Conservation (phyloP, 768 basidiomycete species). For the Amanita muscaria region DNA sequence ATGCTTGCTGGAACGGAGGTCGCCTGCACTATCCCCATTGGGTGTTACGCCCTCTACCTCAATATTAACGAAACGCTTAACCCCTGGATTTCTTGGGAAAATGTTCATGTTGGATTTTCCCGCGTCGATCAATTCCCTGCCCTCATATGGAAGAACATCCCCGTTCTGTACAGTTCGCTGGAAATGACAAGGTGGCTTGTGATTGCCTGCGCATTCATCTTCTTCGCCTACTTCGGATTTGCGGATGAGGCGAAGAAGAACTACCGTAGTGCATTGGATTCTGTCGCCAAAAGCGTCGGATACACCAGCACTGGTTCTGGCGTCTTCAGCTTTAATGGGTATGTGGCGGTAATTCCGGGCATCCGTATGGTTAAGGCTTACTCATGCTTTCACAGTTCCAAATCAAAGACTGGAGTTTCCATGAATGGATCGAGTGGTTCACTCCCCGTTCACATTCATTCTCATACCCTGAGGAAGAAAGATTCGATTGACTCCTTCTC, state of each 20-base stretch:
- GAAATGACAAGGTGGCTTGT: constrained; percentile 43
- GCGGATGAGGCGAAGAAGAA: constrained; percentile 49
- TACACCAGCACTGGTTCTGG: constrained; percentile 18
- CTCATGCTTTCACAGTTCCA: constrained; percentile 13
- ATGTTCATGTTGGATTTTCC: constrained; percentile 41
- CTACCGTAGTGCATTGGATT: constrained; percentile 33
- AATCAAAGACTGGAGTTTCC: constrained; percentile 17
- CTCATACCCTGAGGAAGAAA: constrained; percentile 35
- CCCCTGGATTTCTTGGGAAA: constrained; percentile 42
- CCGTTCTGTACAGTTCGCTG: constrained; percentile 15
- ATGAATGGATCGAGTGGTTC: constrained; percentile 22
- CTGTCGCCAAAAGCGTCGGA: constrained; percentile 32
- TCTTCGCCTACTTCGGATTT: constrained; percentile 64
- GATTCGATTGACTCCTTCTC: constrained; percentile 37
- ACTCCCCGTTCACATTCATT: constrained; percentile 39
- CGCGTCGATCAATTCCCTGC: constrained; percentile 34
- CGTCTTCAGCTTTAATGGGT: constrained; percentile 20
- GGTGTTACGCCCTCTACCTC: constrained; percentile 28
- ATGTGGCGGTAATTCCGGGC: constrained; percentile 7
- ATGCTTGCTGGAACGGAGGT: constrained; percentile 39
- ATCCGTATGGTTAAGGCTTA: constrained; percentile 1
- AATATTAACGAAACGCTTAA: constrained; percentile 23
- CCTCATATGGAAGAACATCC: constrained; percentile 31
- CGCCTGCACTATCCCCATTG: constrained; percentile 37
- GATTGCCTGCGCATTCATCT: constrained; percentile 40